A percentile compares a stretch with the other conserved stretches of the same genome.
Evolutionary conservation across 1,139 yeast genomes (phyloP).

Genomic region (Scheffersomyces insectosa): DNA sequence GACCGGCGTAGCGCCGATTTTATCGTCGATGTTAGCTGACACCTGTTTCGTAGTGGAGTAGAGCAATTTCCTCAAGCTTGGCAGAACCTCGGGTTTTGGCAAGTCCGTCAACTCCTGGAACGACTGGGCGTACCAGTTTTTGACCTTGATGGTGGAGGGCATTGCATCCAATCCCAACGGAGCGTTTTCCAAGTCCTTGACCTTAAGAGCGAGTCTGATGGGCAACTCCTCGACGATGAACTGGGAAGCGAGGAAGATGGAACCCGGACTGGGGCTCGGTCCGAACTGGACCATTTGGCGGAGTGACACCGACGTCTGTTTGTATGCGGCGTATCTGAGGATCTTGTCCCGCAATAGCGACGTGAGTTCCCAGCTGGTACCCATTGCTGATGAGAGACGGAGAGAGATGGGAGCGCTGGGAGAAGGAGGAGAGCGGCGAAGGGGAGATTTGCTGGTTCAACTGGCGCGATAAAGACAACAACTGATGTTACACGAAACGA

Average conservation of each 20-base stretch:
- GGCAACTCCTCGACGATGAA: conserved; percentile 88
- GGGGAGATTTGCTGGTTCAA: no score
- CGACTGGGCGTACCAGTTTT: conserved; percentile 90
- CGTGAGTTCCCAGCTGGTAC: conserved; percentile 51
- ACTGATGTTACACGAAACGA: no score
- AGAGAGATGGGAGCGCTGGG: conserved; percentile 2
- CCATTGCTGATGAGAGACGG: conserved; percentile 24
- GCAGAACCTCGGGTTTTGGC: conserved; percentile 49
- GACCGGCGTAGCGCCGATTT: background rate
- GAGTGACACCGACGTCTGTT: conserved; percentile 82
- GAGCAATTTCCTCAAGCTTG: conserved; percentile 38
- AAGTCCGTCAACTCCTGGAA: conserved; percentile 75
- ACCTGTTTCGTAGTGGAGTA: conserved; percentile 10
- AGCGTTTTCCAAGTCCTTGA: conserved; percentile 77
- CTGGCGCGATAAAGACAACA: no score
- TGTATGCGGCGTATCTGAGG: conserved; percentile 63
- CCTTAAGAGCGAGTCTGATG: conserved; percentile 81
- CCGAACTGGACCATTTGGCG: conserved; percentile 96
- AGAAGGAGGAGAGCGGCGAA: background rate
- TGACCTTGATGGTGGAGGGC: conserved; percentile 76
- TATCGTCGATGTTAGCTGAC: background rate
- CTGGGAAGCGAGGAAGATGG: conserved; percentile 79
- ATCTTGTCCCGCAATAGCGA: conserved; percentile 40
- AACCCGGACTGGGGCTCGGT: conserved; percentile 72
- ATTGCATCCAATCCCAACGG: conserved; percentile 73